These are phyloP conservation scores for Fusarium fujikuroi DNA, from an alignment of 2,329 filamentous ascomycete species.

Conservation along the genomic window DNA sequence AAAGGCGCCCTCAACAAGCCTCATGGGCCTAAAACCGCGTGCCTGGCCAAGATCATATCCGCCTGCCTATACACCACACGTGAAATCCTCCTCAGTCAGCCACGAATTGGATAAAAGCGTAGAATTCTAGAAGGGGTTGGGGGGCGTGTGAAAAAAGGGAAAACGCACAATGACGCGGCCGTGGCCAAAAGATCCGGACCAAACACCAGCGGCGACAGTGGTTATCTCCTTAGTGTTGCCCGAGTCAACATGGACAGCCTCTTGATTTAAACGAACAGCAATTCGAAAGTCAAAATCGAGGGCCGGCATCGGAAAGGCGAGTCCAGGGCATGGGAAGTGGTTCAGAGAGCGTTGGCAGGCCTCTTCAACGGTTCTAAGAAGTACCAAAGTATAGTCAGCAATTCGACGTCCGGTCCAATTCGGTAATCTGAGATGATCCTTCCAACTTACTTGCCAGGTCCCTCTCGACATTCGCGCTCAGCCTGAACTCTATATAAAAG, in stretches of 20 bases:
- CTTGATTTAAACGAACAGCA: conserved; percentile 57
- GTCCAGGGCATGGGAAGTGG: conserved; percentile 55
- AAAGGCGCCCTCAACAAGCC: conserved; percentile 61
- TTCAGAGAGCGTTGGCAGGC: conserved; percentile 52
- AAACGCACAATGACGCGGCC: conserved; percentile 58
- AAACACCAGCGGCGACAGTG: conserved; percentile 58
- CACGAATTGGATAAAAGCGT: conserved; percentile 12
- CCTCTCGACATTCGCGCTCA: conserved; percentile 43
- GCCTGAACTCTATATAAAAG: conserved; percentile 43
- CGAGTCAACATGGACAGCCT: conserved; percentile 55
- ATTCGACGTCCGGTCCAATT: not conserved
- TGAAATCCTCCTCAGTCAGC: conserved; percentile 39
- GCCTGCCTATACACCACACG: conserved; percentile 48
- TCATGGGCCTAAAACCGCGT: conserved; percentile 54
- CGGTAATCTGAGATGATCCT: not conserved
- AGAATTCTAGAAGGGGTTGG: conserved; percentile 10
- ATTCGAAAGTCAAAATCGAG: conserved; percentile 63
- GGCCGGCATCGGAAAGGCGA: conserved; percentile 58
- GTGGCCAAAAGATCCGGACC: conserved; percentile 61
- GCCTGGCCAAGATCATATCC: conserved; percentile 57
- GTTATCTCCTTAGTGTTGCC: conserved; percentile 61
- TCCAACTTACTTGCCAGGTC: conserved; percentile 43
- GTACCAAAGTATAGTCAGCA: conserved; percentile 35
- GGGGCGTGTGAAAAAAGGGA: not conserved
- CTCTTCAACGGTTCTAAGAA: conserved; percentile 50